Evolutionary conservation across 2,329 filamentous ascomycete species (phyloP), one percentile per base, ranked within the genome.

Genomic region (Xylariaceae sp.): DNA sequence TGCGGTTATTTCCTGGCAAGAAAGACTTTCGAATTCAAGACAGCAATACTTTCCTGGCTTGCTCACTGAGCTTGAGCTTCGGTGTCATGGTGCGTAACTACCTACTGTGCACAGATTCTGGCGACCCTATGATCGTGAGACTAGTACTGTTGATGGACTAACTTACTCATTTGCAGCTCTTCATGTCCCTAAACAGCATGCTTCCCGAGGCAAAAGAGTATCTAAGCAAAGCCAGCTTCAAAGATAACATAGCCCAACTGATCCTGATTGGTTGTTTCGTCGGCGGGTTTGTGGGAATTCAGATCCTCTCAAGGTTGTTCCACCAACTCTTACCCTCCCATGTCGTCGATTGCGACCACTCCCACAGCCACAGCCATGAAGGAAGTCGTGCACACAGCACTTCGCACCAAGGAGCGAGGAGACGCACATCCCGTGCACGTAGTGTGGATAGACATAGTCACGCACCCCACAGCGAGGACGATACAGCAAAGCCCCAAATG

Each of bases 131-230:
- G 42, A 2, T 31, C 43, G 34, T 10, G 31, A 17, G 2, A 5
- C 12, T 16, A 17, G 13, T 6, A 31, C 34, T 14, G 18, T 13
- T 12, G 22, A 28, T 28, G 22, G 4, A 22, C 31, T 53, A 48
- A 50, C 34, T 19, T 12, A 31, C 38, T 33, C 13, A 17, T 38
- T 38, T 31, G 5, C 63, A 96, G 91, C 81, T 96, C 39, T 97
- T 96, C 71, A 96, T 92, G 34, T 86, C 93, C 1, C 73, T 97
- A 31, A 96, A 92, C 70, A 94, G 86, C 70, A 97, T 97, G 89
- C 80, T 97, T 7, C 93, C 93, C 10, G 90, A 89, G 17, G 86
- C 93, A 2, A 91, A 88, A 65, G 77, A 77, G 38, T 96, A 96
- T 65, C 79, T 99, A 3, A 75, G 80, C 53, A 77, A 84, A 49